phyloP scores from a whole-genome alignment of 306 rosid species.

The Geum urbanum region DNA sequence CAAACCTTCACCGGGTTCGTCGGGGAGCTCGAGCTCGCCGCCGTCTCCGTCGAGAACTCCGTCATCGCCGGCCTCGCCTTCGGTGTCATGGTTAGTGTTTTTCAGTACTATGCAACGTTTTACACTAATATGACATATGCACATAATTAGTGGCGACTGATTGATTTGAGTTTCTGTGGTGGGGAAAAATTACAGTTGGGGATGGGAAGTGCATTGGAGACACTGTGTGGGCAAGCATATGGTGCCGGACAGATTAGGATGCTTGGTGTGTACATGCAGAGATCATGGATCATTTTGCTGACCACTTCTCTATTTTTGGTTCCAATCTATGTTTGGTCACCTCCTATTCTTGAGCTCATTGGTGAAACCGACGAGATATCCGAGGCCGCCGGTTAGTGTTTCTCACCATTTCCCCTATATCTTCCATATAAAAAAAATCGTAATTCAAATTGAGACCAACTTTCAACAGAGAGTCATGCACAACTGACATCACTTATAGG shows the following conservation, averaged over 20 bases:
- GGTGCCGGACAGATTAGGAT: slow-evolving; percentile 64
- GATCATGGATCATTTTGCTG: slow-evolving; percentile 74
- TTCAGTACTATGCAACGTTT: not conserved
- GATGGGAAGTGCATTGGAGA: slow-evolving; percentile 90
- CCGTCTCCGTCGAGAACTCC: slow-evolving; percentile 65
- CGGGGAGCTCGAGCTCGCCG: slow-evolving; percentile 61
- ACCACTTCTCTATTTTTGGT: slow-evolving; percentile 36
- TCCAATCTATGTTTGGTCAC: slow-evolving; percentile 68
- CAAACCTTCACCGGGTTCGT: slow-evolving; percentile 46
- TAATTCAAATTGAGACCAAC: too few relatives aligned
- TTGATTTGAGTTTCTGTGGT: not conserved
- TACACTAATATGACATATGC: not conserved
- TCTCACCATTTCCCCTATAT: not conserved
- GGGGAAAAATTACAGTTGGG: slow-evolving; percentile 49
- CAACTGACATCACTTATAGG: too few relatives aligned
- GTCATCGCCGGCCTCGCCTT: slow-evolving; percentile 62
- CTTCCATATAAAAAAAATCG: too few relatives aligned
- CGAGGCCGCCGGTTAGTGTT: slow-evolving; percentile 57
- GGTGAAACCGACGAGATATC: slow-evolving; percentile 56
- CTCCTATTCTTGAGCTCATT: slow-evolving; percentile 48
- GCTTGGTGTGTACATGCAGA: slow-evolving; percentile 82
- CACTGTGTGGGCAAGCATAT: slow-evolving; percentile 74
- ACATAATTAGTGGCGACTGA: not conserved
- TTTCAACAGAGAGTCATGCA: too few relatives aligned
- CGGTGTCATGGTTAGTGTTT: slow-evolving; percentile 55